A percentile compares a stretch with the other conserved stretches of the same genome.
phyloP scores from a whole-genome alignment of 129 eudicot genomes.

The Saussurea involucrata region DNA sequence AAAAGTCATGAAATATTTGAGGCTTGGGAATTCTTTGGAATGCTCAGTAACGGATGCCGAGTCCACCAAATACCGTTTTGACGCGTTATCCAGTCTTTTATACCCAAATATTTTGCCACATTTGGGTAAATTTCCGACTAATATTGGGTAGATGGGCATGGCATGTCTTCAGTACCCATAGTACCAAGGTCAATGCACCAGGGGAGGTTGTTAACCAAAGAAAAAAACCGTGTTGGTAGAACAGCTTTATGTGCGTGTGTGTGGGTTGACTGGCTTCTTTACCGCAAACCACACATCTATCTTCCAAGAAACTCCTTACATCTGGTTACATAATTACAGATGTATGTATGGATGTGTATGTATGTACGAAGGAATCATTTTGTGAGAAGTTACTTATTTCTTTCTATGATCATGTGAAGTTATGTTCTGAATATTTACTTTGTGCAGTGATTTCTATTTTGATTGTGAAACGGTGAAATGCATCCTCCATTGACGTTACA shows the following conservation, averaged over 20 bases:
- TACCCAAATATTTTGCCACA: too few species aligned
- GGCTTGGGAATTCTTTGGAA: too few species aligned
- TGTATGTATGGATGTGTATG: neutral
- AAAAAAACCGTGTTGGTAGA: neutral
- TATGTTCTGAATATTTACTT: slow-evolving; percentile 1
- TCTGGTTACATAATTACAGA: neutral
- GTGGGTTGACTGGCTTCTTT: too few species aligned
- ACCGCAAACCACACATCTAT: neutral
- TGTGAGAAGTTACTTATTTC: neutral
- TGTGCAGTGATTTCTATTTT: slow-evolving; percentile 21
- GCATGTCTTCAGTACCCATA: neutral
- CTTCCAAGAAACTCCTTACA: neutral
- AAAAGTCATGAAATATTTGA: slow-evolving; percentile 50
- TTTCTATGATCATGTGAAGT: neutral
- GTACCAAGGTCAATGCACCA: neutral
- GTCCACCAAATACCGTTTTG: too few species aligned
- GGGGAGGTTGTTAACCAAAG: neutral
- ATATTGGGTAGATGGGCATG: neutral
- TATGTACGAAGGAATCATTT: neutral
- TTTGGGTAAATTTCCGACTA: too few species aligned
- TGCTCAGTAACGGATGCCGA: too few species aligned
- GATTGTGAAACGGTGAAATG: slow-evolving; percentile 28
- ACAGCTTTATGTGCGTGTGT: neutral
- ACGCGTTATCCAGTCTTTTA: too few species aligned
- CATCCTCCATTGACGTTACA: slow-evolving; percentile 78